These are phyloP conservation scores for Eucalyptus tenuipes DNA, from an alignment of 345 rosid genomes.

Conservation along the genomic window DNA sequence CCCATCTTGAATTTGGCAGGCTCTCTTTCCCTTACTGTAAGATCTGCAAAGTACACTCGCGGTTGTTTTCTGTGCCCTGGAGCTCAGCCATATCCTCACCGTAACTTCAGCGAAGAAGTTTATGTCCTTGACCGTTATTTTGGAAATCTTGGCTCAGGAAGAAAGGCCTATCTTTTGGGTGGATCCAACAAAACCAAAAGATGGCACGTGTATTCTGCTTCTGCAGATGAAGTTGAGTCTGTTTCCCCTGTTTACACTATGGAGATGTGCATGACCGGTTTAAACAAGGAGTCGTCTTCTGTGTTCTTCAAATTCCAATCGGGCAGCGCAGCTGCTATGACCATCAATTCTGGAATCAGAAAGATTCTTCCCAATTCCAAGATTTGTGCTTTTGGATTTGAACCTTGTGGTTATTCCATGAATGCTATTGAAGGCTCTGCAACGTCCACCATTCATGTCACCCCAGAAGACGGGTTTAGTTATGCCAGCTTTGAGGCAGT, in stretches of 20 bases:
- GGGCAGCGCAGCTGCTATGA: slow-evolving; percentile 39
- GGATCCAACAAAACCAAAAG: slow-evolving; percentile 21
- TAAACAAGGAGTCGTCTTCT: slow-evolving; percentile 42
- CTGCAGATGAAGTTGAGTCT: slow-evolving; percentile 2
- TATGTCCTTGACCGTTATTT: slow-evolving; percentile 51
- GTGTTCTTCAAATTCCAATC: slow-evolving; percentile 41
- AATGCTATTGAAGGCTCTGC: slow-evolving; percentile 64
- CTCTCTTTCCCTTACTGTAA: slow-evolving; percentile 33
- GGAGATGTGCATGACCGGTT: slow-evolving; percentile 88
- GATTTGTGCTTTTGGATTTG: slow-evolving; percentile 70
- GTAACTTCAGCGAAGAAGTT: slow-evolving; percentile 75
- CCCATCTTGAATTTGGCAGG: slow-evolving; percentile 44
- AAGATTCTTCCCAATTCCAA: slow-evolving; percentile 53
- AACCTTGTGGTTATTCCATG: slow-evolving; percentile 84
- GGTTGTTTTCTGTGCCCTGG: slow-evolving; percentile 67
- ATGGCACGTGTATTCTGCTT: slow-evolving; percentile 82
- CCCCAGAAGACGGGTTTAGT: slow-evolving; percentile 73
- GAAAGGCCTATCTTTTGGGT: slow-evolving; percentile 63
- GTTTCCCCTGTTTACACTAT: slow-evolving; percentile 32
- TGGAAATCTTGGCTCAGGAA: slow-evolving; percentile 34
- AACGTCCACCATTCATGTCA: slow-evolving; percentile 67
- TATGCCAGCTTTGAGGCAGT: slow-evolving; percentile 78
- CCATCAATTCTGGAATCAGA: slow-evolving; percentile 53
- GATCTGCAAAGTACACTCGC: slow-evolving; percentile 53
- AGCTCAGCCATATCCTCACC: slow-evolving; percentile 60